A percentile compares a stretch with the other conserved stretches of the same genome.
phyloP scores from a whole-genome alignment of 208 protist genomes.

The Crithidia brevicula region DNA sequence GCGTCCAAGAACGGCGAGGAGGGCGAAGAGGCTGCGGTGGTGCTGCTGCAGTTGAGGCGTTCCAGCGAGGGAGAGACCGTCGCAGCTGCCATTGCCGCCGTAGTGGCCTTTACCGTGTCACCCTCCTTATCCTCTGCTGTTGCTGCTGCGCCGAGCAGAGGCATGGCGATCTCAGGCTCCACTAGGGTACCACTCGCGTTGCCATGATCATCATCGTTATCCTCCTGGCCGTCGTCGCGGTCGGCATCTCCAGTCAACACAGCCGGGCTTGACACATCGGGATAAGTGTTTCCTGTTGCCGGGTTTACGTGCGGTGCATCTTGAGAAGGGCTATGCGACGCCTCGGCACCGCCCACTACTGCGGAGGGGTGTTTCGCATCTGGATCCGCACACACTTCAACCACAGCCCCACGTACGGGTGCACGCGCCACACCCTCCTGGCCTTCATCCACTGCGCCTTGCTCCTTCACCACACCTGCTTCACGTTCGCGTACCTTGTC shows the following conservation, averaged over 20 bases:
- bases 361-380: background rate
- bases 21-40: conserved; percentile 13
- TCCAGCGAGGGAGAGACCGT: conserved; percentile 26
- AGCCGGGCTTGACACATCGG: no score
- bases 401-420: background rate
- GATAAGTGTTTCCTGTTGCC: no score
- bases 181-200: no score
- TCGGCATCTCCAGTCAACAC: no score
- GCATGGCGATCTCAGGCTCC: background rate
- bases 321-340: no score
- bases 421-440: background rate
- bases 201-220: no score
- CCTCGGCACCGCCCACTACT: no score
- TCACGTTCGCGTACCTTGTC: conserved; percentile 33
- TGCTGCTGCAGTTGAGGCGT: conserved; percentile 34
- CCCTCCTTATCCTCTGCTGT: background rate
- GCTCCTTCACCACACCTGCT: background rate
- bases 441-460: background rate
- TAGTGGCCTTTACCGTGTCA: background rate
- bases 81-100: background rate
- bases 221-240: no score
- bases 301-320: no score
- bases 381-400: background rate
- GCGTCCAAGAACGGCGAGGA: background rate
- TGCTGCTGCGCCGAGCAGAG: no score